Conservation (phyloP, 2,329 filamentous ascomycete species). For the Calycina herbarum region DNA sequence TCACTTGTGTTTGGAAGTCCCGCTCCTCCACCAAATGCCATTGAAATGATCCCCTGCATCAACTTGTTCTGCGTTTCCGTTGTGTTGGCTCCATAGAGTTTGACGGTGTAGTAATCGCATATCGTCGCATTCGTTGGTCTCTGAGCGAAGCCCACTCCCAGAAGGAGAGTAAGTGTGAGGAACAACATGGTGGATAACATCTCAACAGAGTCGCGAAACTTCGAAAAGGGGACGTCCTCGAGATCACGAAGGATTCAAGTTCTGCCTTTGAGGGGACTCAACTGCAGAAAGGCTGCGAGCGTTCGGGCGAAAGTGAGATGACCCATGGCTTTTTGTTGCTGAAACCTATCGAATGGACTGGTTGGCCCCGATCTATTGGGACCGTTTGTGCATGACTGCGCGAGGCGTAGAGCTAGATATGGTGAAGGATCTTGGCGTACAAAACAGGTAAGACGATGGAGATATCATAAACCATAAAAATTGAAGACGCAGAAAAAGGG, state of each 20-base stretch:
- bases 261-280: neutral
- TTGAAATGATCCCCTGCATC: constrained; percentile 36
- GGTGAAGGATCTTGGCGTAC: neutral
- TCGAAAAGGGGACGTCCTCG: neutral
- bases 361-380: neutral
- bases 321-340: neutral
- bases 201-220: neutral
- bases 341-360: neutral
- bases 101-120: constrained; percentile 38
- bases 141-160: constrained; percentile 18
- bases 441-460: neutral
- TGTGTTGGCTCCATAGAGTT: constrained; percentile 31
- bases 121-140: constrained; percentile 35
- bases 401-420: neutral
- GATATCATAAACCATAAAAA: neutral
- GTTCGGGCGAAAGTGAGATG: neutral
- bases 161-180: neutral
- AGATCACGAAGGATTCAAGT: neutral
- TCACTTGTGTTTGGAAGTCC: constrained; percentile 22
- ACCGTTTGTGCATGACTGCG: no score
- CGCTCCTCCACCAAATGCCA: constrained; percentile 35
- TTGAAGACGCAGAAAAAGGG: neutral
- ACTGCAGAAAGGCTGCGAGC: neutral
- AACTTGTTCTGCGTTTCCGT: constrained; percentile 33
- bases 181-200: neutral